These are phyloP conservation scores for Moricandia arvensis DNA, from an alignment of 345 rosid species.

Conservation along the genomic window DNA sequence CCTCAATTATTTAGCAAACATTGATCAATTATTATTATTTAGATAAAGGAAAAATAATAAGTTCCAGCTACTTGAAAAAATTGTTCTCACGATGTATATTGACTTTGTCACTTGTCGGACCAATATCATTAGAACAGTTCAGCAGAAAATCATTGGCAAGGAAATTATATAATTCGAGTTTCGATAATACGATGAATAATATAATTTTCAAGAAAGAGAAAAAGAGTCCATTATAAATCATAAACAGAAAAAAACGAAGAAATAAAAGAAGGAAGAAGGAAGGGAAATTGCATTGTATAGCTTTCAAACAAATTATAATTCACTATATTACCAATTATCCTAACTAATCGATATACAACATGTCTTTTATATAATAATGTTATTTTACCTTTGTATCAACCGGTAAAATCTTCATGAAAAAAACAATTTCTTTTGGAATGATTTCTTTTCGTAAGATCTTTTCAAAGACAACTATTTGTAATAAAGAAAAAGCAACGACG, in stretches of 20 bases:
- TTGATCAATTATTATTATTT: neutral
- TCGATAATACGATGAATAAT: neutral
- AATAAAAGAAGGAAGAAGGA: slow-evolving; percentile 2
- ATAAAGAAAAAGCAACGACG: no score
- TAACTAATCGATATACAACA: no score
- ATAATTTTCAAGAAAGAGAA: neutral
- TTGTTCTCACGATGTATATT: neutral
- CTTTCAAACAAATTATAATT: no score
- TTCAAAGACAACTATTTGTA: no score
- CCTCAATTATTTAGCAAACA: neutral
- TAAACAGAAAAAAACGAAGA: neutral
- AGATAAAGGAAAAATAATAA: neutral
- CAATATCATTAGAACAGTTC: neutral
- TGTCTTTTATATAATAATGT: no score
- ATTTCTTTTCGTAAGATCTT: no score
- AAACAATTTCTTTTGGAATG: no score
- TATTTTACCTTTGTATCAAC: no score
- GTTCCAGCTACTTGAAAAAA: neutral
- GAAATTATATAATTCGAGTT: neutral
- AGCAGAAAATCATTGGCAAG: neutral
- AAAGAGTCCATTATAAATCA: neutral
- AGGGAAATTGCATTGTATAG: no score
- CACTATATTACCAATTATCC: no score
- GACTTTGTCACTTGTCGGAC: neutral
- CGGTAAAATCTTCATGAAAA: no score